A percentile compares a stretch with the other conserved stretches of the same genome.
Evolutionary conservation across 257 asterid species (phyloP).

Genomic region (Dorcoceras hygrometricum): DNA sequence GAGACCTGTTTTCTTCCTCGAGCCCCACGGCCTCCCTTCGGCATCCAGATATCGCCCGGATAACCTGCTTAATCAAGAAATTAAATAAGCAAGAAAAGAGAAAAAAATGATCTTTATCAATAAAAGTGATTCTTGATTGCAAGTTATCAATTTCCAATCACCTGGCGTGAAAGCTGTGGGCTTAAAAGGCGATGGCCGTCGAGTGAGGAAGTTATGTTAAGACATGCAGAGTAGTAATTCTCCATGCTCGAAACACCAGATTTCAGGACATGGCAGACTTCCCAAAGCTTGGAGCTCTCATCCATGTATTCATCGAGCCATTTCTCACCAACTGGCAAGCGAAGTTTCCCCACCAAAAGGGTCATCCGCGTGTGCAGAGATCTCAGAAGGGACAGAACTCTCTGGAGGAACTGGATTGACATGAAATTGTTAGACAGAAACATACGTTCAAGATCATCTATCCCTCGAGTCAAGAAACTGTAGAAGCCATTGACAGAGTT

Average conservation of each 20-base stretch:
- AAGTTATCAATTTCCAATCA: slow-evolving; percentile 9
- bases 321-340: slow-evolving; percentile 81
- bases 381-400: slow-evolving; percentile 63
- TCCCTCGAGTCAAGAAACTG: slow-evolving; percentile 63
- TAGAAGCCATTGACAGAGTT: slow-evolving; percentile 87
- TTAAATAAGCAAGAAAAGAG: slow-evolving; percentile 1
- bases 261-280: slow-evolving; percentile 76
- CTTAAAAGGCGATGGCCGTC: slow-evolving; percentile 56
- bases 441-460: slow-evolving; percentile 76
- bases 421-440: slow-evolving; percentile 69
- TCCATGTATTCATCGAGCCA: slow-evolving; percentile 99
- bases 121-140: background rate
- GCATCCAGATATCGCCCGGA: slow-evolving; percentile 67
- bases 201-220: slow-evolving; percentile 56
- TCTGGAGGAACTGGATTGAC: slow-evolving; percentile 84
- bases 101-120: slow-evolving; percentile 13
- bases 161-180: slow-evolving; percentile 83
- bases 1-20: slow-evolving; percentile 72
- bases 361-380: slow-evolving; percentile 74
- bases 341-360: slow-evolving; percentile 75
- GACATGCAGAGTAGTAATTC: slow-evolving; percentile 62
- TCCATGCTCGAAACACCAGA: slow-evolving; percentile 75
- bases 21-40: slow-evolving; percentile 74
- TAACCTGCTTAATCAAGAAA: slow-evolving; percentile 43
- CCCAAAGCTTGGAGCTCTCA: slow-evolving; percentile 93